Evolutionary conservation across 257 asterid genomes (phyloP).

Genomic region (Rauvolfia tetraphylla): DNA sequence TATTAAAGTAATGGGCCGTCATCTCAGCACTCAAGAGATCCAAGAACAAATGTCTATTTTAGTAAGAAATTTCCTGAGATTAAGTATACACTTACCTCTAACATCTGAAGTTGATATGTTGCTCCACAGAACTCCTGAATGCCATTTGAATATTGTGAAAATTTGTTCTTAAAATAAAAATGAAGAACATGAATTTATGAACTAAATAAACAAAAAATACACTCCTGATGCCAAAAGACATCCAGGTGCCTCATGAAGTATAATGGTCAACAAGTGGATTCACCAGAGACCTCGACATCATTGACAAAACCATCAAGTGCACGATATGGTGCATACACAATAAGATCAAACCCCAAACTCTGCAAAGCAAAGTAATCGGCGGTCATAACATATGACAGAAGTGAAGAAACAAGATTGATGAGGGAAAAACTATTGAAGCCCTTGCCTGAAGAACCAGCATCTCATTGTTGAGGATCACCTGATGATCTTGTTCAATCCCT

Average conservation of each 20-base stretch:
- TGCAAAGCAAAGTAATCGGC: conserved; percentile 35
- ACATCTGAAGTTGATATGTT: conserved; percentile 33
- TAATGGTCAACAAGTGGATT: background rate
- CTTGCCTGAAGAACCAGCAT: conserved; percentile 94
- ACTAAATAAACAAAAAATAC: background rate
- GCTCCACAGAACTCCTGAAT: conserved; percentile 64
- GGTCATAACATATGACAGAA: conserved; percentile 8
- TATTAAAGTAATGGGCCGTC: background rate
- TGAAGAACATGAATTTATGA: conserved; percentile 6
- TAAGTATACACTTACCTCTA: conserved; percentile 43
- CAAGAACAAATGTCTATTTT: background rate
- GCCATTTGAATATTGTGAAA: conserved; percentile 20
- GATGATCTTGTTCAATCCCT: conserved; percentile 96
- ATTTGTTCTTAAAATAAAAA: conserved; percentile 12
- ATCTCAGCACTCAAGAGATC: background rate
- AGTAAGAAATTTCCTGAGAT: background rate
- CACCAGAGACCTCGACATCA: conserved; percentile 64
- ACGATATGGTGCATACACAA: conserved; percentile 94
- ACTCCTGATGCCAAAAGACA: background rate
- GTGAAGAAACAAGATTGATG: conserved; percentile 11
- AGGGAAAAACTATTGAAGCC: conserved; percentile 10
- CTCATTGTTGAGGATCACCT: conserved; percentile 79
- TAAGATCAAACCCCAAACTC: conserved; percentile 94
- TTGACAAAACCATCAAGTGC: conserved; percentile 74
- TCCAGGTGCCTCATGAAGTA: background rate